Percentiles rank a stretch among this genome's conserved stretches.
Evolutionary conservation across 2,329 filamentous ascomycete species (phyloP).

Genomic region (Aureobasidium sp.): DNA sequence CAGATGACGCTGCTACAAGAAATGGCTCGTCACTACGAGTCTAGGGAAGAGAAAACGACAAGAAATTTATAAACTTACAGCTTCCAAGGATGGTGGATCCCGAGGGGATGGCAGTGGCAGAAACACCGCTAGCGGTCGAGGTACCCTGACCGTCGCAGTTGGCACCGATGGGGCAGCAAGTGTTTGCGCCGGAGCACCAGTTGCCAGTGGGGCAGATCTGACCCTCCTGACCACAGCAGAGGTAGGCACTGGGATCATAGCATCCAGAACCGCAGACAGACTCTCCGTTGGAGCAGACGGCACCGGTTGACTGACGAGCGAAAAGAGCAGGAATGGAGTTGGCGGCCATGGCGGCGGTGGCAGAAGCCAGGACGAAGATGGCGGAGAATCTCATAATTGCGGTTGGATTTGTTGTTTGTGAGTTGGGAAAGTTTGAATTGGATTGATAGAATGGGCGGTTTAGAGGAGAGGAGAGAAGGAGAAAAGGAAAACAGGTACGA

Average conservation of each 20-base stretch:
- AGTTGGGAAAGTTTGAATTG: background rate
- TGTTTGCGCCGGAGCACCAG: background rate
- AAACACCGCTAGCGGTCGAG: background rate
- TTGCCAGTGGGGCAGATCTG: background rate
- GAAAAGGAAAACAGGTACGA: background rate
- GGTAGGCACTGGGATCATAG: conserved; percentile 7
- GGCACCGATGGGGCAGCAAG: conserved; percentile 2
- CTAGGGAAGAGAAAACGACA: background rate
- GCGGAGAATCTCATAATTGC: conserved; percentile 4
- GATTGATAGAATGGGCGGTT: background rate
- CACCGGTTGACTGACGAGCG: background rate
- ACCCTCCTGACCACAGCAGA: background rate
- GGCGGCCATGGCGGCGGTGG: background rate
- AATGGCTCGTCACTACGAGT: background rate
- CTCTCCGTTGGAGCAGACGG: conserved; percentile 3
- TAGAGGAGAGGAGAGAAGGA: background rate
- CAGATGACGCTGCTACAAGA: background rate
- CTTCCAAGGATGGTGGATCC: conserved; percentile 7
- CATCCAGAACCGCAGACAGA: conserved; percentile 5
- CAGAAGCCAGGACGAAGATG: conserved; percentile 5
- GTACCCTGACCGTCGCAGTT: conserved; percentile 12
- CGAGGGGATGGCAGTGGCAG: background rate
- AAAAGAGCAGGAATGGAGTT: conserved; percentile 1
- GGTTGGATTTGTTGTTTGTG: background rate
- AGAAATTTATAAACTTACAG: conserved; percentile 2